Evolutionary conservation across 1,284 basidiomycete genomes (phyloP), one percentile per base, ranked within the genome.

Genomic region (Kwoniella shivajii): DNA sequence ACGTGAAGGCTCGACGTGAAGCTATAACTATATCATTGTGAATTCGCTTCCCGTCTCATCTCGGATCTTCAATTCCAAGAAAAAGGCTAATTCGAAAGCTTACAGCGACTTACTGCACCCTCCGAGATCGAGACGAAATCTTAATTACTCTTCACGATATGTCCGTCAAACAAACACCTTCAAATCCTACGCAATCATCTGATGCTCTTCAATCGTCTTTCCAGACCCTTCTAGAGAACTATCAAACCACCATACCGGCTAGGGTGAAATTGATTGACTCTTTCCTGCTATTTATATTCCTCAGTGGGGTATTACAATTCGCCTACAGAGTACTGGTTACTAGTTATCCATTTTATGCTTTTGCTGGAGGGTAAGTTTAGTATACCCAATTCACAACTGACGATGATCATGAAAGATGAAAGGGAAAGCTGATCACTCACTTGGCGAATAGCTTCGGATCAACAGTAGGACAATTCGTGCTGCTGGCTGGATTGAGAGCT

Each of bases 261-360:
- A 84, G 90, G 27, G 85, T 98, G 68, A 96, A 97, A 81, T 86
- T 96, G 76, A 86, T 98, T 75, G 95, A 99, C 80, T 82, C 86
- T 11, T 97, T 97, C 82, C 82, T 98, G 63, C 81, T 90, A 59
- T 97, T 97, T 82, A 84, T 97, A 70, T 87, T 98, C 81, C 81
- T 96, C 42, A 89, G 90, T 2, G 96, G 95, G 65, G 83, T 96
- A 61, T 77, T 87, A 38, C 93, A 97, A 76, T 97, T 99, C 78
- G 79, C 85, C 16, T 98, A 99, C 80, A 92, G 95, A 78, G 78
- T 96, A 31, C 82, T 92, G 63, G 82, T 99, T 63, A 92, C 93
- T 55, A 89, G 88, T 80, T 99, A 88, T 78, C 95, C 95, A 14
- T 98, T 96, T 83, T 97, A 98, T 70, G 92, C 94, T 33, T 99